Conservation (phyloP, 1,139 yeast species). For the Saccharomycopsis hybrid region DNA sequence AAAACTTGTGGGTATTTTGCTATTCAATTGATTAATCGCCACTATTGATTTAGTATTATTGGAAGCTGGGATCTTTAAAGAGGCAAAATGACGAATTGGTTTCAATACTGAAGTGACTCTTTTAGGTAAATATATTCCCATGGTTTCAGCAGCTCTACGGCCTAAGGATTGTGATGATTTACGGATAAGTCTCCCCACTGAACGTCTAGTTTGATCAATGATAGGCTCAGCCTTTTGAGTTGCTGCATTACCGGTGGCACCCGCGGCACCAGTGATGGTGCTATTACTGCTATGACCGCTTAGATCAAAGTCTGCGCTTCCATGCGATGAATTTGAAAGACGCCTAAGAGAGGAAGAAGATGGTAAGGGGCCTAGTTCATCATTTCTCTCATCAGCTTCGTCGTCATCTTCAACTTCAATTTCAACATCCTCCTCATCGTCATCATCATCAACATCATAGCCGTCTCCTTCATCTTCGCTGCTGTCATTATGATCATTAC, state of each 20-base stretch:
- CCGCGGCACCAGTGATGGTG: not conserved
- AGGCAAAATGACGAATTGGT: slow-evolving; percentile 92
- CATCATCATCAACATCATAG: slow-evolving; percentile 31
- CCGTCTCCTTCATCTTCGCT: slow-evolving; percentile 28
- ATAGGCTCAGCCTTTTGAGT: slow-evolving; percentile 43
- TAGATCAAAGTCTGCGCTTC: not conserved
- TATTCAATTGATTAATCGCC: slow-evolving; percentile 31
- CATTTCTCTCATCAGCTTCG: slow-evolving; percentile 30
- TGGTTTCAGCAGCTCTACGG: slow-evolving; percentile 77
- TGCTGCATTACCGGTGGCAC: not conserved
- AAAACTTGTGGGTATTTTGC: slow-evolving; percentile 13
- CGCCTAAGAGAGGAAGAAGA: slow-evolving; percentile 27
- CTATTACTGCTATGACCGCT: not conserved
- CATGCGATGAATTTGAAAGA: not conserved
- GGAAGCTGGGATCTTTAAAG: slow-evolving; percentile 69
- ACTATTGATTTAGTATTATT: slow-evolving; percentile 60
- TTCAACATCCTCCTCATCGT: slow-evolving; percentile 29
- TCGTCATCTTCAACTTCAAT: slow-evolving; percentile 30
- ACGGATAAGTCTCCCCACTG: slow-evolving; percentile 64
- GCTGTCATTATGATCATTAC: slow-evolving; percentile 23
- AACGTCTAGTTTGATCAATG: slow-evolving; percentile 60
- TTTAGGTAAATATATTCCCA: slow-evolving; percentile 83
- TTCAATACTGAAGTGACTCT: slow-evolving; percentile 82
- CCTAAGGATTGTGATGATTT: slow-evolving; percentile 46
- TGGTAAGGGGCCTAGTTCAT: slow-evolving; percentile 25